Evolutionary conservation across 352 stramenopile genomes (phyloP).

Genomic region (Pythium dissotocum): DNA sequence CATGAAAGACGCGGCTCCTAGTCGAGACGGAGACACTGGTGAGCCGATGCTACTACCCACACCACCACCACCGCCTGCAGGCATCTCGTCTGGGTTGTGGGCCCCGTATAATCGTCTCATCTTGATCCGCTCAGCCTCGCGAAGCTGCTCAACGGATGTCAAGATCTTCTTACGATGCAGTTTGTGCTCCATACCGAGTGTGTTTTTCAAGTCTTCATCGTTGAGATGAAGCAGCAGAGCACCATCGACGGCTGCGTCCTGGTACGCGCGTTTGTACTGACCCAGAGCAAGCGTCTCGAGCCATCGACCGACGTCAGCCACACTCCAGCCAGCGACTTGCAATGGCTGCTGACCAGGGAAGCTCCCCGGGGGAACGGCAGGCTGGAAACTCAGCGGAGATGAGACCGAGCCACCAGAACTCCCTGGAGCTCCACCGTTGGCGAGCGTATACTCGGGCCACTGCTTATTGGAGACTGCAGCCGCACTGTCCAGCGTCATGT

Average conservation of each 20-base stretch:
- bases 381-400: constrained; percentile 39
- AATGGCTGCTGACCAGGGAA: constrained; percentile 70
- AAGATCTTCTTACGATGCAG: constrained; percentile 97
- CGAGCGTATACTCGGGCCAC: constrained; percentile 50
- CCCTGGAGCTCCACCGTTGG: background rate
- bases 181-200: constrained; percentile 92
- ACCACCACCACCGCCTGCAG: constrained; percentile 1
- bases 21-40: constrained; percentile 2
- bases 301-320: constrained; percentile 89
- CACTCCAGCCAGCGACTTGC: constrained; percentile 78
- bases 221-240: constrained; percentile 89
- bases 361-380: constrained; percentile 45
- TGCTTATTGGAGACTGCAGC: constrained; percentile 59
- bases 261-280: constrained; percentile 90
- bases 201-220: constrained; percentile 93
- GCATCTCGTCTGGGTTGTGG: constrained; percentile 17
- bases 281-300: constrained; percentile 86
- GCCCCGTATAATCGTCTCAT: constrained; percentile 47
- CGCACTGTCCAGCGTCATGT: constrained; percentile 89
- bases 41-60: constrained; percentile 3
- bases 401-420: background rate
- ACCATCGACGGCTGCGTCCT: constrained; percentile 88
- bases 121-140: constrained; percentile 48
- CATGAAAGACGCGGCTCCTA: background rate
- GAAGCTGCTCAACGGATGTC: constrained; percentile 79